phyloP scores from a whole-genome alignment of 768 basidiomycete species.

The Lanmaoa pseudosensibilis region DNA sequence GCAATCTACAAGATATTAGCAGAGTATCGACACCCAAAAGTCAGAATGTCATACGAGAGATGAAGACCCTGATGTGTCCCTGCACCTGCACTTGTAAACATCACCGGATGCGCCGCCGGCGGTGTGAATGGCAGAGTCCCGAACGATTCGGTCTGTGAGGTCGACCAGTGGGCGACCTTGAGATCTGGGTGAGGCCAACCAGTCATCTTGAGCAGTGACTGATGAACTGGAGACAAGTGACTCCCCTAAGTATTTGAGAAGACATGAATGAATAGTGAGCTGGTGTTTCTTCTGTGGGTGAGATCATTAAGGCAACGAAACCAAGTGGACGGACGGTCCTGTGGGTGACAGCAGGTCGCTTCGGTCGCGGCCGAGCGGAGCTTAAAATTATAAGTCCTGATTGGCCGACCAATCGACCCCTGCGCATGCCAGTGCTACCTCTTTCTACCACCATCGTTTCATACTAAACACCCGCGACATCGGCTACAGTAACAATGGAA shows the following conservation, averaged over 20 bases:
- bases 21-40: neutral
- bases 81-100: constrained; percentile 6
- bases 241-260: neutral
- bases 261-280: neutral
- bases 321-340: neutral
- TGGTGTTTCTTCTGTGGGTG: neutral
- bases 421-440: no score
- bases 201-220: neutral
- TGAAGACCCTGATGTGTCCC: neutral
- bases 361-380: no score
- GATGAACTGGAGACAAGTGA: neutral
- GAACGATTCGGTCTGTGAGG: neutral
- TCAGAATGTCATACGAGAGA: neutral
- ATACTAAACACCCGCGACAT: no score
- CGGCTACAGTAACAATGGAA: no score
- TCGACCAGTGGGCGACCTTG: neutral
- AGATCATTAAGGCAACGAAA: neutral
- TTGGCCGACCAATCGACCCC: no score
- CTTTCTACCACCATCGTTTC: no score
- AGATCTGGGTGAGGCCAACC: neutral
- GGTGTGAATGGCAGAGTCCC: neutral
- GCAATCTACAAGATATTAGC: no score
- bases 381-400: no score
- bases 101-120: neutral
- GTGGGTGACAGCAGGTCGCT: no score